Conservation (phyloP, 2,329 filamentous ascomycete species). For the Colletotrichum destructivum region DNA sequence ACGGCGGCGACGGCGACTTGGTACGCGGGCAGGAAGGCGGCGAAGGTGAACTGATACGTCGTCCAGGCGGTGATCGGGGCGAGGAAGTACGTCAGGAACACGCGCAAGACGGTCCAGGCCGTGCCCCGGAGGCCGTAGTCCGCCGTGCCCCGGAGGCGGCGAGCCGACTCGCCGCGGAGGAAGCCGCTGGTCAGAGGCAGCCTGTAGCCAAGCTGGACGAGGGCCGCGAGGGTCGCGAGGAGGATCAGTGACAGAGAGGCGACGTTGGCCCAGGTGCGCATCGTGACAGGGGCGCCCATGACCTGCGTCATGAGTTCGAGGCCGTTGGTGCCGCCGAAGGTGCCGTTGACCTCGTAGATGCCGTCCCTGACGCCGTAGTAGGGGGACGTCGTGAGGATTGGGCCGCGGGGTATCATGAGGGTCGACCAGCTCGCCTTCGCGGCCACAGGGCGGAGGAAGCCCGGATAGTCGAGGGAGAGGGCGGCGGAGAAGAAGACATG, state of each 20-base stretch:
- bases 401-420: conserved; percentile 69
- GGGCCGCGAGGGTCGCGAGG: background rate
- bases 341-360: conserved; percentile 77
- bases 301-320: conserved; percentile 77
- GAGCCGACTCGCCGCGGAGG: background rate
- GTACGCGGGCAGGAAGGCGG: no score
- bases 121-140: conserved; percentile 47
- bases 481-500: conserved; percentile 80
- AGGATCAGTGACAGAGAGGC: conserved; percentile 71
- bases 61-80: conserved; percentile 70
- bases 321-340: conserved; percentile 67
- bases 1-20: no score
- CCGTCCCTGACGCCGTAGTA: conserved; percentile 61
- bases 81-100: conserved; percentile 83
- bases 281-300: conserved; percentile 73
- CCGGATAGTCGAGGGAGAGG: conserved; percentile 79
- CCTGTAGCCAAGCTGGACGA: background rate
- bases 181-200: background rate
- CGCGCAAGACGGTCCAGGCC: conserved; percentile 69
- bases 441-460: conserved; percentile 79
- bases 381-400: conserved; percentile 41
- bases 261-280: conserved; percentile 80
- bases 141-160: background rate
- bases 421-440: conserved; percentile 78
- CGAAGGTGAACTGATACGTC: no score